Conservation (phyloP, 2,329 filamentous ascomycete genomes). For the Plenodomus tracheiphilus region DNA sequence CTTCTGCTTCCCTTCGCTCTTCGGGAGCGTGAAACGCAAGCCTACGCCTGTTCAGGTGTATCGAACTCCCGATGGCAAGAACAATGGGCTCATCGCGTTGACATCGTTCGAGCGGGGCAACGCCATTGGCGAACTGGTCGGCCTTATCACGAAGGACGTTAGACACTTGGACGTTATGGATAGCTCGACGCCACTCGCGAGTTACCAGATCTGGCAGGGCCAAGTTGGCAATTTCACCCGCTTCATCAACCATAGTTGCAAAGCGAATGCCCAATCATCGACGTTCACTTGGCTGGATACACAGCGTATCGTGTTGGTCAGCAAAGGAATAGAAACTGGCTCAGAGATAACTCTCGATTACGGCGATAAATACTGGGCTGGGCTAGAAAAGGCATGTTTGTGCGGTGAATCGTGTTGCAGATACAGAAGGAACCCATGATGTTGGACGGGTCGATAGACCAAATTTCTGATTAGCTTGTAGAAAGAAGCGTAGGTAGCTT, state of each 20-base stretch:
- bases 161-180: conserved; percentile 59
- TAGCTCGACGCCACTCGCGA: conserved; percentile 54
- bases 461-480: no score
- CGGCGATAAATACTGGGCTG: conserved; percentile 61
- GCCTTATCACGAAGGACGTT: conserved; percentile 57
- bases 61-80: conserved; percentile 56
- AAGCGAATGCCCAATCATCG: conserved; percentile 61
- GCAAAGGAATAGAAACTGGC: conserved; percentile 57
- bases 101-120: conserved; percentile 56
- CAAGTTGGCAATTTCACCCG: conserved; percentile 60
- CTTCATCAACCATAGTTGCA: conserved; percentile 63
- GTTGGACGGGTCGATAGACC: no score
- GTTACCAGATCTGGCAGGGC: conserved; percentile 64
- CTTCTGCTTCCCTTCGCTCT: conserved; percentile 58
- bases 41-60: conserved; percentile 57
- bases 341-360: conserved; percentile 63
- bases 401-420: conserved; percentile 59
- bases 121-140: conserved; percentile 60
- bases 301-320: conserved; percentile 60
- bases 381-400: conserved; percentile 59
- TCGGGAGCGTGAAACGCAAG: conserved; percentile 49
- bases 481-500: no score
- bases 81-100: conserved; percentile 56
- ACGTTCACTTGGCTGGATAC: conserved; percentile 60
- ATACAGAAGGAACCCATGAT: conserved; percentile 36